Evolutionary conservation across 805 yeast genomes (phyloP).

Genomic region (Wickerhamiella domercqiae): DNA sequence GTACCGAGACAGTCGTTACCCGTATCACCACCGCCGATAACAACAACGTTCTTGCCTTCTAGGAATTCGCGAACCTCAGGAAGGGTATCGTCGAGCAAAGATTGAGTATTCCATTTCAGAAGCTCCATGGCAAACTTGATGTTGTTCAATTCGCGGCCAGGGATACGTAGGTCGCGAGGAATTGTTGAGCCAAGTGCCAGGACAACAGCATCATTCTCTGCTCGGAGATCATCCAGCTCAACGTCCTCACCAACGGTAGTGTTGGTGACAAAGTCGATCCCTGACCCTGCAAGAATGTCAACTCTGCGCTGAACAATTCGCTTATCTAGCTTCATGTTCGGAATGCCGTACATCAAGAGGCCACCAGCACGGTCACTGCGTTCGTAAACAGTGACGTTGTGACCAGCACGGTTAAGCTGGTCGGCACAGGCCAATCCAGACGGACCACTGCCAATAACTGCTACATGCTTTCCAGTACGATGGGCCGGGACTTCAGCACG

Average conservation of each 20-base stretch:
- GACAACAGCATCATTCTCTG: constrained; percentile 64
- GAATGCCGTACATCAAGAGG: constrained; percentile 95
- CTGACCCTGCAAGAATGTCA: constrained; percentile 80
- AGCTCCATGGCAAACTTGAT: constrained; percentile 92
- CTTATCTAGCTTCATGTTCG: constrained; percentile 96
- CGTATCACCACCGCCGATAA: constrained; percentile 99
- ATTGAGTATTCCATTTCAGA: constrained; percentile 76
- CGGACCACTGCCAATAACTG: constrained; percentile 92
- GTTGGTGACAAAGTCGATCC: constrained; percentile 61
- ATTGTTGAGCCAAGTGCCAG: constrained; percentile 91
- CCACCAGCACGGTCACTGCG: constrained; percentile 96
- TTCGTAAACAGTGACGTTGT: constrained; percentile 78
- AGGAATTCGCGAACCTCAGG: constrained; percentile 57
- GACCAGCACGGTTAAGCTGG: constrained; percentile 94
- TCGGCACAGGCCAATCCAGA: constrained; percentile 95
- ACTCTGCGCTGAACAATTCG: constrained; percentile 83
- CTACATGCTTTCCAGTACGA: constrained; percentile 77
- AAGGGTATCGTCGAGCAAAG: constrained; percentile 65
- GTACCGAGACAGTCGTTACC: constrained; percentile 99
- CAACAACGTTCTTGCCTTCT: constrained; percentile 81
- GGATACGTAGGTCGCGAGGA: constrained; percentile 87
- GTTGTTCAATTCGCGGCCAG: constrained; percentile 82
- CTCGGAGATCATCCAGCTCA: constrained; percentile 51
- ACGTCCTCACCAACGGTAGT: constrained; percentile 77
- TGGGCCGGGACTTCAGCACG: constrained; percentile 60